Base-by-base conservation (phyloP, 257 asterid species). In the Handroanthus guayacan region DNA sequence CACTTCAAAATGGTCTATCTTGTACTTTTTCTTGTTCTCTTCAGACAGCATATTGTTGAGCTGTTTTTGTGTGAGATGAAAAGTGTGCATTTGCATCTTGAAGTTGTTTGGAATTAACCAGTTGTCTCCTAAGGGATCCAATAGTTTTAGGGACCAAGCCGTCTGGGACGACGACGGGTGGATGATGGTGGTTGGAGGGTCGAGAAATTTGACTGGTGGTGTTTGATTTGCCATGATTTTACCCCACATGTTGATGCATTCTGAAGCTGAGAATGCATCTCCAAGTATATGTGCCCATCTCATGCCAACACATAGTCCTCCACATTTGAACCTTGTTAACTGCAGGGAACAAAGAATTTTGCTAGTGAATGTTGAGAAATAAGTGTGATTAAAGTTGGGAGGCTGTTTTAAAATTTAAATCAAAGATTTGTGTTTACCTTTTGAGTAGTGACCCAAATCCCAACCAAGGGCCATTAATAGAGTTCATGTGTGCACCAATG, bases 211-310 rank as follows among this genome's bases (percentile, higher is more conserved):
- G 39, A 41, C 74, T 67, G 82, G 71, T 43, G 2, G 25, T 14
- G 31, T 43, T 31, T 73, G 65, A 71, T 75, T 70, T 65, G 78
- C 69, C 85, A 86, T 70, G 64, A 87, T 14, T 7, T 78, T 76
- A 3, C 84, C 93, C 90, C 89, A 91, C 37, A 25, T 50, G 60
- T 85, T 88, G 85, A 93, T 66, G 86, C 87, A 89, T 3, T 80
- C 69, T 55, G 87, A 68, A 70, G 94, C 96, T 82, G 92, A 74
- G 81, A 84, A 91, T 74, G 86, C 90, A 81, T 89, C 97, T 80
- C 98, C 98, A 36, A 93, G 87, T 5, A 88, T 3, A 39, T 91
- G 98, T 41, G 96, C 85, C 97, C 96, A 93, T 43, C 90, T 86
- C 79, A 93, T 65, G 41, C 98, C 98, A 36, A 91, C 55, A 31